Evolutionary conservation across 2,329 filamentous ascomycete genomes (phyloP).

Genomic region (Aspergillus melleus): DNA sequence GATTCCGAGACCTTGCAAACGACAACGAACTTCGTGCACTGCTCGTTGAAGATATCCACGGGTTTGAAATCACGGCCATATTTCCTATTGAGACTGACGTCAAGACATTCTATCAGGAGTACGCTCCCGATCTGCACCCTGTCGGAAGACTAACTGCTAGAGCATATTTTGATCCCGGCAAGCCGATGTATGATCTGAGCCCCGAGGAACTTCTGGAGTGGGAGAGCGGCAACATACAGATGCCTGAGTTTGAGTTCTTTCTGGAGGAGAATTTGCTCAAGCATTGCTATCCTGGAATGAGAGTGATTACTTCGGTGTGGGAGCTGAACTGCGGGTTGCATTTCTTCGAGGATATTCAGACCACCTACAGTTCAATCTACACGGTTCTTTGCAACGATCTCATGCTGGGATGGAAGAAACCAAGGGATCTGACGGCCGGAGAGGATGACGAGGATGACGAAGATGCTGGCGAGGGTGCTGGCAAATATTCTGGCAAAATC

Average conservation of each 20-base stretch:
- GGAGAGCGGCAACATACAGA: conserved; percentile 18
- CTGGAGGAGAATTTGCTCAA: conserved; percentile 64
- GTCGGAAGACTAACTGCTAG: conserved; percentile 57
- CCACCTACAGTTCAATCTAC: conserved; percentile 63
- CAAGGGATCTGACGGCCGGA: conserved; percentile 31
- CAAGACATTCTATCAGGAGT: conserved; percentile 49
- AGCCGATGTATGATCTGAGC: conserved; percentile 39
- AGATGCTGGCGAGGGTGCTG: conserved; percentile 3
- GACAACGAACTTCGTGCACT: conserved; percentile 41
- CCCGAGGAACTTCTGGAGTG: conserved; percentile 32
- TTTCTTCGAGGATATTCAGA: conserved; percentile 62
- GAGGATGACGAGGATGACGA: conserved; percentile 8
- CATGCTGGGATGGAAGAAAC: conserved; percentile 66
- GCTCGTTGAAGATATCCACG: conserved; percentile 51
- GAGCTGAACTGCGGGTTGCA: conserved; percentile 60
- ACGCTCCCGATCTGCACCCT: conserved; percentile 47
- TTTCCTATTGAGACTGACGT: conserved; percentile 46
- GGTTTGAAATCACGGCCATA: conserved; percentile 62
- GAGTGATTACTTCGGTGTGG: conserved; percentile 57
- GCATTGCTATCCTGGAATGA: conserved; percentile 65
- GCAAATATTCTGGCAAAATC: background rate
- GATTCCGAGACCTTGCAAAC: conserved; percentile 40
- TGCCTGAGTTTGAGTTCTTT: conserved; percentile 56
- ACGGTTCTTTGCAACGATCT: conserved; percentile 67
- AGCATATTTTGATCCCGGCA: conserved; percentile 48